A percentile compares a stretch with the other conserved stretches of the same genome.
These are phyloP conservation scores for Lactifluus subvellereus DNA, from an alignment of 768 basidiomycete species.

Conservation along the genomic window DNA sequence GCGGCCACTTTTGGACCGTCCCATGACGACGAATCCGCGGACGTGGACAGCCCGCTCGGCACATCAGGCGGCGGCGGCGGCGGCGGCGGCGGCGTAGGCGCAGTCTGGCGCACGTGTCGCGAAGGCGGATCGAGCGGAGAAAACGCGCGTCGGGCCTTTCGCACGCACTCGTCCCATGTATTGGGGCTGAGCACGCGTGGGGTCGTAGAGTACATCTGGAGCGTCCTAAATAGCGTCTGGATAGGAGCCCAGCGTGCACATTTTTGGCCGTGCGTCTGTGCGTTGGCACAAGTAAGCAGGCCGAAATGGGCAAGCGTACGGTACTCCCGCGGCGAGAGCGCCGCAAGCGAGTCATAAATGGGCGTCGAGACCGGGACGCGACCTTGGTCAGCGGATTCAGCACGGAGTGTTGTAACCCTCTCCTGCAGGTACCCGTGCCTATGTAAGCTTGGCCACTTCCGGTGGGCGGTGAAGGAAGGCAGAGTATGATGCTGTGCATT, in stretches of 20 bases:
- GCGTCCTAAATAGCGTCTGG: conserved; percentile 88
- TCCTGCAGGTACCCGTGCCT: too few species aligned
- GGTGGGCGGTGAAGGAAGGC: too few species aligned
- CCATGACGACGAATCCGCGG: conserved; percentile 48
- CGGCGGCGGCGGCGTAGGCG: conserved; percentile 15
- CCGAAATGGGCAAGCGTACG: too few species aligned
- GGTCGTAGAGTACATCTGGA: conserved; percentile 79
- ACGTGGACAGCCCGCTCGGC: not conserved
- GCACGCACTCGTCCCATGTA: conserved; percentile 89
- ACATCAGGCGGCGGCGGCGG: conserved; percentile 22
- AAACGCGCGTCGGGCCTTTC: conserved; percentile 72
- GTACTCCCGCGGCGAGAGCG: too few species aligned
- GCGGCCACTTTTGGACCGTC: conserved; percentile 87
- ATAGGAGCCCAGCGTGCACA: conserved; percentile 79
- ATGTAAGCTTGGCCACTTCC: too few species aligned
- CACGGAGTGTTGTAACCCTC: too few species aligned
- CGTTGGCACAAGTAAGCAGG: too few species aligned
- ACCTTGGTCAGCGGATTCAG: too few species aligned
- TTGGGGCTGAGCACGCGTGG: conserved; percentile 60
- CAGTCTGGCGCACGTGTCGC: conserved; percentile 43
- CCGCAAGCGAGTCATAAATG: too few species aligned
- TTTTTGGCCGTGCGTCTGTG: conserved; percentile 72
- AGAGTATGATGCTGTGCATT: too few species aligned
- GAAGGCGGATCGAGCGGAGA: conserved; percentile 74
- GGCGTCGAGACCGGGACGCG: too few species aligned